Percentiles rank a stretch among this genome's conserved stretches.
Evolutionary conservation across 2,329 filamentous ascomycete species (phyloP).

Genomic region (Beauveria sp.): DNA sequence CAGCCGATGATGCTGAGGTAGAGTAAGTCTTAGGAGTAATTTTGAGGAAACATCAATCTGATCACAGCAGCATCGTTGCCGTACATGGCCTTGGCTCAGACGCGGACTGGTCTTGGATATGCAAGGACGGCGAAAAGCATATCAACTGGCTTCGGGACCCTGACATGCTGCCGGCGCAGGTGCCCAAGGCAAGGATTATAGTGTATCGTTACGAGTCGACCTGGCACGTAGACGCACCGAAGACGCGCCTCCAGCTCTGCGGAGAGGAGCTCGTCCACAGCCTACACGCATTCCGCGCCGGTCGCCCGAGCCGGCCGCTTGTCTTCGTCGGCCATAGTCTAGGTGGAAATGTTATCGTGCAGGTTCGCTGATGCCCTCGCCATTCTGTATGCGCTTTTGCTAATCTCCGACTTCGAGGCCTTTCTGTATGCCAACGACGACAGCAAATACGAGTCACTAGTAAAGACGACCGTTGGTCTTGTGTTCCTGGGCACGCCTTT

Average conservation of each 20-base stretch:
- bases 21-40: too few relatives aligned
- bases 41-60: background rate
- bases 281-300: slow-evolving; percentile 10
- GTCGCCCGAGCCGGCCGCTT: slow-evolving; percentile 10
- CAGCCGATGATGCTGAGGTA: too few relatives aligned
- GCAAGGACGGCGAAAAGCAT: slow-evolving; percentile 6
- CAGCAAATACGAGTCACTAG: slow-evolving; percentile 8
- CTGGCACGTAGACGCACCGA: slow-evolving; percentile 16
- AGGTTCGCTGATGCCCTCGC: slow-evolving; percentile 1
- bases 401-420: slow-evolving; percentile 3
- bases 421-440: slow-evolving; percentile 14
- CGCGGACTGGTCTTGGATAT: slow-evolving; percentile 18
- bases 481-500: slow-evolving; percentile 16
- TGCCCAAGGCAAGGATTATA: slow-evolving; percentile 13
- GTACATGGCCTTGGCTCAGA: slow-evolving; percentile 17
- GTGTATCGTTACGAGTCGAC: slow-evolving; percentile 17
- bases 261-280: slow-evolving; percentile 15
- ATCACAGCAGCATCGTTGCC: slow-evolving; percentile 15
- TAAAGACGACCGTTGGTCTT: slow-evolving; percentile 10
- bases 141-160: slow-evolving; percentile 16
- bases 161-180: slow-evolving; percentile 12
- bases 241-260: slow-evolving; percentile 15
- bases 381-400: background rate
- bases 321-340: slow-evolving; percentile 18
- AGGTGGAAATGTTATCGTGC: slow-evolving; percentile 16